Conservation (phyloP, 306 rosid genomes). For the Prunus armeniaca region DNA sequence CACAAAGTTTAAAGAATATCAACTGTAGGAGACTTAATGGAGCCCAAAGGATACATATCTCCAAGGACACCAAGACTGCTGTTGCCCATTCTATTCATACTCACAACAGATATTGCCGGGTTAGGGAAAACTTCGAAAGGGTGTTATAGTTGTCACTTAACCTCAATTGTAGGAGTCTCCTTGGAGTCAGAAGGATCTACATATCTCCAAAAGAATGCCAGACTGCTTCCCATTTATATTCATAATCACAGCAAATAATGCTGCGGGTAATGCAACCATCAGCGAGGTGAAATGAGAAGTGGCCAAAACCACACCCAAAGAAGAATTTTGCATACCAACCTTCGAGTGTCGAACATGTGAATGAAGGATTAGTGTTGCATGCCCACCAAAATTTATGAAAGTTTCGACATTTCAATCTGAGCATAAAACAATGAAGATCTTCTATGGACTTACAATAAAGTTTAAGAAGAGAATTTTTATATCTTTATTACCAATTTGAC, state of each 20-base stretch:
- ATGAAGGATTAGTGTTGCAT: too few species aligned
- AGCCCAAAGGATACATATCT: background rate
- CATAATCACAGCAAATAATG: constrained; percentile 43
- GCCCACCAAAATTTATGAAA: too few species aligned
- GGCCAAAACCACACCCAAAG: constrained; percentile 42
- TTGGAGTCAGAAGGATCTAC: too few species aligned
- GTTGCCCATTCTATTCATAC: background rate
- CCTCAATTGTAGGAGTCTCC: too few species aligned
- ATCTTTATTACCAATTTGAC: too few species aligned
- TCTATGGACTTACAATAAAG: too few species aligned
- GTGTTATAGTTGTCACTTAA: background rate
- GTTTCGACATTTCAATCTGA: too few species aligned
- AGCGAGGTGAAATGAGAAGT: constrained; percentile 37
- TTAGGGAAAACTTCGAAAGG: background rate
- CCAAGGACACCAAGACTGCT: background rate
- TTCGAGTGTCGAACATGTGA: constrained; percentile 1
- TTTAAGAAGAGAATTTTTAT: too few species aligned
- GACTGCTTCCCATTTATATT: constrained; percentile 44
- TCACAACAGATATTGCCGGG: background rate
- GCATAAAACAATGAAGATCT: too few species aligned
- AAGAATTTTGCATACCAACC: constrained; percentile 49
- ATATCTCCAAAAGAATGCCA: constrained; percentile 35
- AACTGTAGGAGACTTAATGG: too few species aligned
- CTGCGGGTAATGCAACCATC: constrained; percentile 40
- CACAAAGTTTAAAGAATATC: background rate